Percentiles rank a stretch among this genome's conserved stretches.
These are phyloP conservation scores for Picochlorum sp. DNA, from an alignment of 139 green algal species.

Conservation along the genomic window DNA sequence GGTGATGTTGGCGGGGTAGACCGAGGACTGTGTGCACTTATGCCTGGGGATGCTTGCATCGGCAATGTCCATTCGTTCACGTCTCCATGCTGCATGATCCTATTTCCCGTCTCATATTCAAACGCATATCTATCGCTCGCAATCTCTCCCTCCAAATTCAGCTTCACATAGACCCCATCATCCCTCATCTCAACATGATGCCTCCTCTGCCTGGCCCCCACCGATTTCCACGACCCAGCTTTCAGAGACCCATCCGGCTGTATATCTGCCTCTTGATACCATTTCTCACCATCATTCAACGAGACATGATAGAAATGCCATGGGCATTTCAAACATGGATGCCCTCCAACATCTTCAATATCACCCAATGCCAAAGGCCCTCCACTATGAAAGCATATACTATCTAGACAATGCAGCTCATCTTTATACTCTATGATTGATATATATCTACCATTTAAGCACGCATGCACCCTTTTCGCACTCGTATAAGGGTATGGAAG, in stretches of 20 bases:
- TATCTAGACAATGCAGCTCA: conserved; percentile 26
- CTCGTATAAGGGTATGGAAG: not conserved
- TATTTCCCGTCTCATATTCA: conserved; percentile 16
- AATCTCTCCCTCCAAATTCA: conserved; percentile 27
- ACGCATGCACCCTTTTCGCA: conserved; percentile 6
- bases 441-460: conserved; percentile 24
- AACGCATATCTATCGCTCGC: conserved; percentile 34
- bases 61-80: not conserved
- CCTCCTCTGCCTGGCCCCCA: conserved; percentile 29
- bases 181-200: conserved; percentile 28
- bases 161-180: conserved; percentile 24
- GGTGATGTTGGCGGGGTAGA: not conserved
- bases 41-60: not conserved
- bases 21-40: not conserved
- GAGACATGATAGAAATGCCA: conserved; percentile 34
- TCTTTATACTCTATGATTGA: conserved; percentile 15
- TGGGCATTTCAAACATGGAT: conserved; percentile 27
- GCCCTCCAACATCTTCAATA: conserved; percentile 28
- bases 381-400: conserved; percentile 37
- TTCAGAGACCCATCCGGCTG: conserved; percentile 27
- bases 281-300: conserved; percentile 26
- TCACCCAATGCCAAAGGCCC: conserved; percentile 33
- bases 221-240: conserved; percentile 32
- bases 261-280: conserved; percentile 27
- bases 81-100: not conserved